These are phyloP conservation scores for Acer yangbiense DNA, from an alignment of 345 rosid species.

Conservation along the genomic window DNA sequence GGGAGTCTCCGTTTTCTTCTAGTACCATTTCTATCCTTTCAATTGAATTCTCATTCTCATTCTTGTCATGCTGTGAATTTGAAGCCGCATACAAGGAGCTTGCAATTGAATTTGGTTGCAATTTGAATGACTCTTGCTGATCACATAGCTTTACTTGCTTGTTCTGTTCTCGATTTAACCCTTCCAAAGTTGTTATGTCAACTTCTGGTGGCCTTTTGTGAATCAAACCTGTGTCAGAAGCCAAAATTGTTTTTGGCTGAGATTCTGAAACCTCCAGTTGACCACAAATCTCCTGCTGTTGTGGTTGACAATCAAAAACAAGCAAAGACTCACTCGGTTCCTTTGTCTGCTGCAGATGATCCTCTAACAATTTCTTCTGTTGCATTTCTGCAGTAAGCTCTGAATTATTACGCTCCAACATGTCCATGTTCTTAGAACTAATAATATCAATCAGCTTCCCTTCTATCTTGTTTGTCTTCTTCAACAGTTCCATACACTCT, in stretches of 20 bases:
- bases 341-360: not conserved
- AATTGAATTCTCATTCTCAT: not conserved
- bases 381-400: not conserved
- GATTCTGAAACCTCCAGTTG: not conserved
- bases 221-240: conserved; percentile 2
- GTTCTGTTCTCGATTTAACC: not conserved
- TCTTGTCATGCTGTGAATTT: not conserved
- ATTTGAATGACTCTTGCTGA: conserved; percentile 1
- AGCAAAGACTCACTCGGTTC: not conserved
- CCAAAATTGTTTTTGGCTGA: conserved; percentile 5
- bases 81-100: not conserved
- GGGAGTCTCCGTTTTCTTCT: not conserved
- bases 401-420: not conserved
- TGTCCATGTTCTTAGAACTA: not conserved
- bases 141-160: conserved; percentile 16
- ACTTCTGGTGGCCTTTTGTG: conserved; percentile 17
- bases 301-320: not conserved
- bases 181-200: conserved; percentile 12
- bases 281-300: conserved; percentile 1
- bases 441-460: conserved; percentile 13
- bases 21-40: not conserved
- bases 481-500: conserved; percentile 20
- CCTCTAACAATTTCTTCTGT: not conserved
- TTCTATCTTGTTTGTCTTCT: conserved; percentile 1
- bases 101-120: not conserved